Conservation (phyloP, 2,329 filamentous ascomycete species). For the Colletotrichum plurivorum region DNA sequence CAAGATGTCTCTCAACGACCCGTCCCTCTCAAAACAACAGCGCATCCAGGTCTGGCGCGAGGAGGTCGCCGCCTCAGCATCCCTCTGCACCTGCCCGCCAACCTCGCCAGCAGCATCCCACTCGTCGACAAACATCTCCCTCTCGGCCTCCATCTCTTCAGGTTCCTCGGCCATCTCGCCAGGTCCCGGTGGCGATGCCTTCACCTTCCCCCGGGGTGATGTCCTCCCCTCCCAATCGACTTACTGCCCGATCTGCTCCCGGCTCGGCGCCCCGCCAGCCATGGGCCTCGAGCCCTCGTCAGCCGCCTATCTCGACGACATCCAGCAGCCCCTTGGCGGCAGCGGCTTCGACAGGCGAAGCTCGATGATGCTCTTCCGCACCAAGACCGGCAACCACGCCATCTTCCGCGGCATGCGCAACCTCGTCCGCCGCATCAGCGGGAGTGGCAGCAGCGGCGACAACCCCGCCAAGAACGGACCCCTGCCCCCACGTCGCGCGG, state of each 20-base stretch:
- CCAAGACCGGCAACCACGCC: constrained; percentile 30
- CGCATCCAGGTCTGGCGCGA: constrained; percentile 66
- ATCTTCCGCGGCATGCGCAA: constrained; percentile 38
- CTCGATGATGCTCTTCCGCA: constrained; percentile 21
- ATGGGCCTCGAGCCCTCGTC: constrained; percentile 31
- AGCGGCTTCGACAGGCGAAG: constrained; percentile 16
- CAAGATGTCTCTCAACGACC: constrained; percentile 28
- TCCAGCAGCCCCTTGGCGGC: background rate
- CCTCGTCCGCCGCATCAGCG: constrained; percentile 36
- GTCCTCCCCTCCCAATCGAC: constrained; percentile 32
- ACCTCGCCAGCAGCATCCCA: constrained; percentile 48
- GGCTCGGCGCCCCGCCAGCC: constrained; percentile 35
- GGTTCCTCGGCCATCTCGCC: constrained; percentile 38
- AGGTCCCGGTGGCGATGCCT: constrained; percentile 34
- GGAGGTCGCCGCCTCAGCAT: constrained; percentile 59
- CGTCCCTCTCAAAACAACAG: constrained; percentile 28
- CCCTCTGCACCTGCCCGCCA: constrained; percentile 51
- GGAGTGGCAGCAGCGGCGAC: constrained; percentile 19
- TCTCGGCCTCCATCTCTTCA: constrained; percentile 42
- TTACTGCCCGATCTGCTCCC: constrained; percentile 35
- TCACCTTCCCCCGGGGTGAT: constrained; percentile 40
- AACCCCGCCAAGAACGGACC: constrained; percentile 13
- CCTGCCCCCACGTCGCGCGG: constrained; percentile 30
- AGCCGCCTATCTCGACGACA: constrained; percentile 27
- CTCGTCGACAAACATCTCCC: constrained; percentile 39